Base-by-base conservation (phyloP, 352 stramenopile genomes). In the Aphanomyces astaci region DNA sequence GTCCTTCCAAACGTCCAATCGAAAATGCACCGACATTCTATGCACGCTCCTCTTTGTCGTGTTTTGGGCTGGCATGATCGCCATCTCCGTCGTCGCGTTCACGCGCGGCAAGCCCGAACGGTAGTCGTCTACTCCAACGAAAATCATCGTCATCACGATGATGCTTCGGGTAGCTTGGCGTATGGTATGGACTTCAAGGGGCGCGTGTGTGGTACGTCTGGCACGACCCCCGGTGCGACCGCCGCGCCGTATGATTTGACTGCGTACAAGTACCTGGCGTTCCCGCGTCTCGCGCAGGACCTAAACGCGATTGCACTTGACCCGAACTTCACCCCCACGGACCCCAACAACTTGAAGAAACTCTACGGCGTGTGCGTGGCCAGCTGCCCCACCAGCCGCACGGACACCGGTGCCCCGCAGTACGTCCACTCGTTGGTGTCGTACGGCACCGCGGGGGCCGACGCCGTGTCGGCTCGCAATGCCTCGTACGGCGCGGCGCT, bases 181-280 rank as follows among this genome's bases (percentile, higher is more conserved):
- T 90, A 92, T 64, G 84, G 84, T 49, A 82, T 77, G 0, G 84
- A 92, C 66, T 92, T 79, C 78, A 84, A 81, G 71, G 84, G 84
- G 0, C 73, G 80, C 0, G 88, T 80, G 0, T 92, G 84, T n/a
- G 84, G 84, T 25, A 73, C 80, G 24, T 68, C 82, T 53, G 73
- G 73, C 3, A 76, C 72, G 19, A 76, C 79, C 30, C 86, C 73
- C 13, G 77, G 74, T 48, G 65, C 46, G 24, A 17, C 31, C n/a
- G 70, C 88, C 0, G 75, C 76, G 1, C 76, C 77, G 22, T 92
- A 92, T 69, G 80, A 92, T 68, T 66, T 92, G 27, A 85, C 76
- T 11, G 57, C 76, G 32, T 90, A 89, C 72, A 75, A 76, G 56
- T 89, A 84, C 63, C 72, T 89, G 63, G 79, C 89, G 33, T 92